Evolutionary conservation across 2,329 filamentous ascomycete genomes (phyloP), one percentile per base, ranked within the genome.

Genomic region (Curvularia verruculosa): DNA sequence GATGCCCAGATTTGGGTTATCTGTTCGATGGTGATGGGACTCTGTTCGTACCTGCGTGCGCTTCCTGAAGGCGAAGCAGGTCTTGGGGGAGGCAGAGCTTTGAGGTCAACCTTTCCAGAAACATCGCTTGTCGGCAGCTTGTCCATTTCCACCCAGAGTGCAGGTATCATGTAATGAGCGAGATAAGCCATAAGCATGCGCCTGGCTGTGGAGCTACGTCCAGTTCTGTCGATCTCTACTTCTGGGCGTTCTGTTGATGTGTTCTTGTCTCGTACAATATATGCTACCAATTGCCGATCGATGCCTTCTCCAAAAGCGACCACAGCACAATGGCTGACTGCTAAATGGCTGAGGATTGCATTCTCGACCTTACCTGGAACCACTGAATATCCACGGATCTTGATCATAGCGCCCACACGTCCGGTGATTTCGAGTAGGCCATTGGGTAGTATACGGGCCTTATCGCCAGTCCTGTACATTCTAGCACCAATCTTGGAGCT

Each of bases 121-220:
- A 94, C 90, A 48, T 85, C 87, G 65, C 92, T 87, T 0, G 89
- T 92, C 0, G 90, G 90, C 5, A 94, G 77, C 58, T 84, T 83
- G 2, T 88, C 84, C 29, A 93, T 76, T 67, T 89, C 85, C 36
- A 93, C 87, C 90, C 90, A 94, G 3, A 92, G 75, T 0, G 88
- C 83, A 0, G 90, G 90, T 52, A 94, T 88, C 90, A 94, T 93
- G 75, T 94, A 94, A 60, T 91, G 89, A 1, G 90, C 90, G 28
- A 94, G 82, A 60, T 87, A 86, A 15, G 83, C 79, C 1, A 87
- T 82, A 2, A 94, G 81, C 15, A 83, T 83, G 53, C 86, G 84
- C 45, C 90, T 84, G 3, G 89, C 86, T 5, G 83, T 82, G 1
- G 89, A 86, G 64, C 89, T 92, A 74, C 90, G 88, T 5, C 89